Evolutionary conservation across 495 filamentous ascomycete species (phyloP).

Genomic region (Penicillium goetzii): DNA sequence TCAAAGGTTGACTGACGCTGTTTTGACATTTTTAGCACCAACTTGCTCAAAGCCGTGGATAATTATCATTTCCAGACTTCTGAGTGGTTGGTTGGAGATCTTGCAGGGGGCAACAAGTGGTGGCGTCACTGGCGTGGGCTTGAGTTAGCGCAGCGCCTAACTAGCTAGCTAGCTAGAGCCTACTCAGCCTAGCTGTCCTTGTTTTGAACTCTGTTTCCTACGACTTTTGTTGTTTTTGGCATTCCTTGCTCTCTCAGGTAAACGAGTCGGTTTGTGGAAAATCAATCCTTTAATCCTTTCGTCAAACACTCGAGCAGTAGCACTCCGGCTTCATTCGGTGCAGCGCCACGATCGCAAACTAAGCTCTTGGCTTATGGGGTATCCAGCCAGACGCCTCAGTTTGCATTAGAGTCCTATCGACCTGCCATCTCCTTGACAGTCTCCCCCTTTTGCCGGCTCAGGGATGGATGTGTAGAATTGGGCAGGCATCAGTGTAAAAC

Average conservation of each 20-base stretch:
- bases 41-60: not conserved
- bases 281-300: conserved; percentile 2
- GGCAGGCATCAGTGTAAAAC: not conserved
- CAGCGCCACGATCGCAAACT: conserved; percentile 23
- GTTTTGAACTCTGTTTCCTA: not conserved
- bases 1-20: conserved; percentile 2
- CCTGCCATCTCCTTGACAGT: conserved; percentile 7
- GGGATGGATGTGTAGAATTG: not conserved
- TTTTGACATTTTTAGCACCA: not conserved
- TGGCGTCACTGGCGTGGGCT: not conserved
- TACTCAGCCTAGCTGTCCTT: not conserved
- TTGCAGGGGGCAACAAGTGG: not conserved
- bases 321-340: conserved; percentile 11
- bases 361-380: conserved; percentile 20
- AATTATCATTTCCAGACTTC: not conserved
- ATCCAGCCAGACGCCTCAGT: not conserved
- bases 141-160: not conserved
- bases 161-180: not conserved
- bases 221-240: not conserved
- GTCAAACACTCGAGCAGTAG: not conserved
- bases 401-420: not conserved
- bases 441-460: conserved; percentile 8
- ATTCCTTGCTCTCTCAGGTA: conserved; percentile 9
- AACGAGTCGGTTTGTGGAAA: not conserved
- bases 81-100: not conserved